Evolutionary conservation across 805 yeast species (phyloP).

Genomic region (Zygotorulaspora danielsina): DNA sequence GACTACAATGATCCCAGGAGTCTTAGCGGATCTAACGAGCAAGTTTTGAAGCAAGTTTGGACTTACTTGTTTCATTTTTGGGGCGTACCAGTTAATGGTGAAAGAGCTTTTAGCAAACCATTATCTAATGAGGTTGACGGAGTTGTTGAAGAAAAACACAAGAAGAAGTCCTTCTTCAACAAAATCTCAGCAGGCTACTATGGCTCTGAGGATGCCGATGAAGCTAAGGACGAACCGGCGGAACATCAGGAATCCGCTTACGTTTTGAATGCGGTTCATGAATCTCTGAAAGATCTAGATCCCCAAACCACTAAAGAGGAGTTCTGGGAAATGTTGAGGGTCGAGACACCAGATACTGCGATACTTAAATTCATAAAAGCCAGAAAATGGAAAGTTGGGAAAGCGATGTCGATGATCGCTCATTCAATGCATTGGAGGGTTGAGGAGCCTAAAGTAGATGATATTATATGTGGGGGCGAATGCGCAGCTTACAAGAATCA

Average conservation of each 20-base stretch:
- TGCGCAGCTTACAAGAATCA: constrained; percentile 47
- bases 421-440: constrained; percentile 73
- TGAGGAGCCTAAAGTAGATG: constrained; percentile 55
- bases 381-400: constrained; percentile 75
- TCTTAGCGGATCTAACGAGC: constrained; percentile 54
- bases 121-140: constrained; percentile 1
- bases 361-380: constrained; percentile 77
- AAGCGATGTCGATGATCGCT: constrained; percentile 66
- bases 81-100: constrained; percentile 44
- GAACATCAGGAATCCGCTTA: constrained; percentile 16
- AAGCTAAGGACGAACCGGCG: constrained; percentile 8
- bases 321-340: constrained; percentile 59
- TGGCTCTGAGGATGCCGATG: constrained; percentile 7
- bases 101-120: constrained; percentile 18
- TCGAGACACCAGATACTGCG: constrained; percentile 78
- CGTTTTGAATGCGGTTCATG: constrained; percentile 42
- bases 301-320: constrained; percentile 48
- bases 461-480: constrained; percentile 69
- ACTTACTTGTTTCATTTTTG: constrained; percentile 55
- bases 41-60: constrained; percentile 66
- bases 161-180: constrained; percentile 27
- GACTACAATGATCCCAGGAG: constrained; percentile 37
- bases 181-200: constrained; percentile 15
- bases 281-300: constrained; percentile 48
- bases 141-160: constrained; percentile 6